Evolutionary conservation across 2,329 filamentous ascomycete genomes (phyloP), one percentile per base, ranked within the genome.

Genomic region (Colletotrichum graminicola): DNA sequence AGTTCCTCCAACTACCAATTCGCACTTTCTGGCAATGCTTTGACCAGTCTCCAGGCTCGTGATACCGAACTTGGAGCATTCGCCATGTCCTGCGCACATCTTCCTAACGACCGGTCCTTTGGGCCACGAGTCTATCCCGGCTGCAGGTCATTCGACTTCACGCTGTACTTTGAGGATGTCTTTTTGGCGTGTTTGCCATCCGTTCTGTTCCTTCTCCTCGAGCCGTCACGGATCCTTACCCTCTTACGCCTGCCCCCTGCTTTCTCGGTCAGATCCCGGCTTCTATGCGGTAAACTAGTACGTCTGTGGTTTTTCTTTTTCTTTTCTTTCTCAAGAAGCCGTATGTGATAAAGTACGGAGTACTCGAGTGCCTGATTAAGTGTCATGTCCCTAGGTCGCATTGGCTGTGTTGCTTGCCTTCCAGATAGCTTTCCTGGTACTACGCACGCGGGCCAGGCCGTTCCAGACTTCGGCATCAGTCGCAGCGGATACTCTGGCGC

Each of bases 71-170:
- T 29, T 29, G 29, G 29, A 4, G 29, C 29, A 12, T 12, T 23
- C 21, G 21, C n/a, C 6, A 68, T 68, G 68, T 36, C 43, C 3
- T 71, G 65, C 32, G 21, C n/a, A 21, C 5, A 23, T 5, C 39
- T 39, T 8, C 2, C 39, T 6, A 52, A 57, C n/a, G 75, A 77
- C 26, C 59, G 29, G 36, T 52, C 67, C 14, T 77, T 77, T 45
- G 77, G 76, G 8, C 76, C 76, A 5, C 67, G 74, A 34, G 73
- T 78, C 29, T 54, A 75, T 54, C 34, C 66, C 6, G 14, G 54
- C 2, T 78, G 77, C 57, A 76, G 76, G 39, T 73, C 75, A 6
- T 78, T 78, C 54, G 77, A 79, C 70, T 78, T 79, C 55, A 77
- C 77, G 0, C 67, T 78, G 6, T 62, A 73, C 2, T 79, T 78